A percentile compares a stretch with the other conserved stretches of the same genome.
These are phyloP conservation scores for Blakeslea trispora DNA, from an alignment of 371 early-diverging fungal genomes.

Conservation along the genomic window DNA sequence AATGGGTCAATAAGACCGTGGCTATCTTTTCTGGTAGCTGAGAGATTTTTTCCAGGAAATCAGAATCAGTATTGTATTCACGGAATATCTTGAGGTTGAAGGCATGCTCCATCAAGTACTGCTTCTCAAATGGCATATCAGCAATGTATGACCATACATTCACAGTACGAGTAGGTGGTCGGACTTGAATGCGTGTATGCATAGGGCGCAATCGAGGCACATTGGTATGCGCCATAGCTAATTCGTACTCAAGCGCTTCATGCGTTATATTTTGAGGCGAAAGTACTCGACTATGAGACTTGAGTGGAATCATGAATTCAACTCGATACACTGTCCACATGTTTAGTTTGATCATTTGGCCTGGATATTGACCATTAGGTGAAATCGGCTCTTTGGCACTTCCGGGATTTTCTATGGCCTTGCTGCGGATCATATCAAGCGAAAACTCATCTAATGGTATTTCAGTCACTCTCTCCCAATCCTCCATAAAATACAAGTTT, in stretches of 20 bases:
- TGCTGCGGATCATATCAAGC: slow-evolving; percentile 8
- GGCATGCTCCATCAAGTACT: slow-evolving; percentile 48
- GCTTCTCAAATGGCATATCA: slow-evolving; percentile 38
- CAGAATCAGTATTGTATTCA: slow-evolving; percentile 41
- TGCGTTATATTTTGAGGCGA: slow-evolving; percentile 10
- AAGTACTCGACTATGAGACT: neutral
- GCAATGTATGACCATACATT: slow-evolving; percentile 2
- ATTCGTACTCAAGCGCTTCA: slow-evolving; percentile 20
- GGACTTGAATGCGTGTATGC: neutral
- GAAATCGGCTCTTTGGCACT: neutral
- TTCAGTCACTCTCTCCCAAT: slow-evolving; percentile 24
- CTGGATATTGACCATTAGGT: slow-evolving; percentile 12
- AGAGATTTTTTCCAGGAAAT: slow-evolving; percentile 29
- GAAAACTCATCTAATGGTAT: slow-evolving; percentile 17
- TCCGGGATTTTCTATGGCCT: neutral
- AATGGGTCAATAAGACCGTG: slow-evolving; percentile 25
- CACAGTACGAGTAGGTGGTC: neutral
- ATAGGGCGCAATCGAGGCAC: neutral
- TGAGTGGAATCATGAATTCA: slow-evolving; percentile 24
- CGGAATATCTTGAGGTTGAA: slow-evolving; percentile 36
- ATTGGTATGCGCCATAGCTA: neutral
- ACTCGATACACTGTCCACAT: slow-evolving; percentile 40
- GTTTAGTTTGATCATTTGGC: slow-evolving; percentile 18
- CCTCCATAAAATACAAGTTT: slow-evolving; percentile 10
- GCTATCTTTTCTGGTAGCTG: slow-evolving; percentile 30